A percentile compares a stretch with the other conserved stretches of the same genome.
Conservation (phyloP, 2,329 filamentous ascomycete genomes). For the Curvularia hawaiiensis region DNA sequence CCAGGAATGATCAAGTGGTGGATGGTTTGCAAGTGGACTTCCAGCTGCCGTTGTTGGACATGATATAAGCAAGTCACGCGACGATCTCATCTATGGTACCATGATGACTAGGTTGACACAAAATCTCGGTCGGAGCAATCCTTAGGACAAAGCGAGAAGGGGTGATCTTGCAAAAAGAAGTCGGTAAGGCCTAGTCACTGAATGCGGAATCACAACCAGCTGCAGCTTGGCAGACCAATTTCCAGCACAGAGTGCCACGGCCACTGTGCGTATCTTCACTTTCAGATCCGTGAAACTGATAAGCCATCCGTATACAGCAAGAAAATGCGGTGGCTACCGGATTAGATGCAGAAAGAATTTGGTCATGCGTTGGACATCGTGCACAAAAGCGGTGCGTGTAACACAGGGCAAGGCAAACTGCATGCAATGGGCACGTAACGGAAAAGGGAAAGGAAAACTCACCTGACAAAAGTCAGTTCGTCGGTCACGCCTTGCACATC, state of each 20-base stretch:
- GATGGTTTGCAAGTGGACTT: not conserved
- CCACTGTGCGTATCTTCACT: not conserved
- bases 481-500: slow-evolving; percentile 51
- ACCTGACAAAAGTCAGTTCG: slow-evolving; percentile 57
- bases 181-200: slow-evolving; percentile 16
- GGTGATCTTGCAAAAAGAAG: slow-evolving; percentile 13
- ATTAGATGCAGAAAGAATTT: not conserved
- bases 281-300: not conserved
- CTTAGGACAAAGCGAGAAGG: not conserved
- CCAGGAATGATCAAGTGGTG: not conserved
- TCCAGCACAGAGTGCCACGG: slow-evolving; percentile 13
- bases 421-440: slow-evolving; percentile 9
- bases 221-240: slow-evolving; percentile 22
- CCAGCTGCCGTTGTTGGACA: not conserved
- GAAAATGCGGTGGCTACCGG: not conserved
- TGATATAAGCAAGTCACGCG: not conserved
- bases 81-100: not conserved
- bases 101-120: not conserved
- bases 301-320: slow-evolving; percentile 1
- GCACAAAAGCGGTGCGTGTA: not conserved
- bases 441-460: slow-evolving; percentile 27
- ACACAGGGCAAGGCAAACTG: slow-evolving; percentile 7
- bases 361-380: not conserved
- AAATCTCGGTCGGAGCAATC: too few relatives aligned
- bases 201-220: slow-evolving; percentile 18